Evolutionary conservation across 2,329 filamentous ascomycete species (phyloP).

Genomic region (Neocucurbitaria cava): DNA sequence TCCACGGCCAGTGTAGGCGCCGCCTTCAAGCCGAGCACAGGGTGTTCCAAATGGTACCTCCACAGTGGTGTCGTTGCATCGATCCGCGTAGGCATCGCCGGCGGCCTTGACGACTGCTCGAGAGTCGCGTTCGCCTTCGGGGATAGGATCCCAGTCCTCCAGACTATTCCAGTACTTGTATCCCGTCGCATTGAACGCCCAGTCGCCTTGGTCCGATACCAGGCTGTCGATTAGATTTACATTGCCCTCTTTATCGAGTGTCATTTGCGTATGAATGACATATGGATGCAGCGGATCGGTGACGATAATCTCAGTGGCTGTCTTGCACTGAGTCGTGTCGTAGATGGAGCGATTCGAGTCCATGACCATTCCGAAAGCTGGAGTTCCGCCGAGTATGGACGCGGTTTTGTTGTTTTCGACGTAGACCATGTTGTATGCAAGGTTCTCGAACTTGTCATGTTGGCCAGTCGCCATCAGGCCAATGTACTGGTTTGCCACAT

Average conservation of each 20-base stretch:
- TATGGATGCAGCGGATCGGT: conserved; percentile 27
- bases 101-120: conserved; percentile 25
- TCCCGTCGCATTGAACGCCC: conserved; percentile 38
- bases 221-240: conserved; percentile 28
- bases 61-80: conserved; percentile 25
- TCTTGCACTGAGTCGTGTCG: conserved; percentile 33
- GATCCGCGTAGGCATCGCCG: conserved; percentile 35
- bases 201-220: conserved; percentile 35
- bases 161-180: conserved; percentile 18
- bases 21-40: conserved; percentile 35
- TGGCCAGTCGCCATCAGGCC: conserved; percentile 19
- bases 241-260: conserved; percentile 15
- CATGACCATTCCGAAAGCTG: conserved; percentile 23
- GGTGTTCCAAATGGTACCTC: conserved; percentile 31
- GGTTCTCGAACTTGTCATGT: conserved; percentile 23
- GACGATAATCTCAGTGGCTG: conserved; percentile 34
- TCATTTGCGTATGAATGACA: conserved; percentile 35
- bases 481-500: conserved; percentile 11
- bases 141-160: conserved; percentile 29
- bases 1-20: conserved; percentile 21
- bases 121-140: conserved; percentile 13
- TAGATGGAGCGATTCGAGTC: conserved; percentile 24
- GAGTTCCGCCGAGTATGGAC: conserved; percentile 20
- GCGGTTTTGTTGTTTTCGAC: conserved; percentile 23
- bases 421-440: conserved; percentile 25